Evolutionary conservation across 2,329 filamentous ascomycete genomes (phyloP).

Genomic region (Emergomyces pasteurianus): DNA sequence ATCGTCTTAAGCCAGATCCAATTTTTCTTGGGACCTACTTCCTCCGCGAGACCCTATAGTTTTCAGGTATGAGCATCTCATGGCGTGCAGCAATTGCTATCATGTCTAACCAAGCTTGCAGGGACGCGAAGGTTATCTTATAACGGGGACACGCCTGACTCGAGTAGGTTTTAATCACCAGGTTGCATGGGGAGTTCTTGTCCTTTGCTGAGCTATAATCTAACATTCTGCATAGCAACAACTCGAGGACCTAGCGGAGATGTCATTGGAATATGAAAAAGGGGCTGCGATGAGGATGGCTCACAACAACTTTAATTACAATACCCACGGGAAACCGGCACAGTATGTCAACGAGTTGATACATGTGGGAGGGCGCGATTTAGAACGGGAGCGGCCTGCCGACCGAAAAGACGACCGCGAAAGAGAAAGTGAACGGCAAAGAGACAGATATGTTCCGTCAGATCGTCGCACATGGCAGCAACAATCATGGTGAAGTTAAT

Average conservation of each 20-base stretch:
- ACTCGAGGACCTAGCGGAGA: conserved; percentile 37
- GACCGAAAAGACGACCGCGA: conserved; percentile 4
- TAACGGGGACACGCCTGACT: conserved; percentile 35
- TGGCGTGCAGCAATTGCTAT: conserved; percentile 11
- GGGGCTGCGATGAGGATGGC: conserved; percentile 36
- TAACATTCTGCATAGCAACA: conserved; percentile 27
- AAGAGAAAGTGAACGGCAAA: conserved; percentile 1
- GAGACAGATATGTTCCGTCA: conserved; percentile 1
- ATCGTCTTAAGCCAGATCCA: conserved; percentile 38
- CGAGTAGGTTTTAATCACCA: conserved; percentile 23
- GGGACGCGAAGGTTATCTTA: conserved; percentile 39
- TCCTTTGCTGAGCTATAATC: conserved; percentile 2
- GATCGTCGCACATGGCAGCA: conserved; percentile 8
- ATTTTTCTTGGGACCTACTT: conserved; percentile 37
- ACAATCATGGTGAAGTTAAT: conserved; percentile 9
- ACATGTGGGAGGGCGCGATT: conserved; percentile 22
- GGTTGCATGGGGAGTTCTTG: conserved; percentile 4
- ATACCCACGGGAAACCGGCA: conserved; percentile 18
- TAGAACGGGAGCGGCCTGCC: conserved; percentile 8
- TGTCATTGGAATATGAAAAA: conserved; percentile 37
- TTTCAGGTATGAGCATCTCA: conserved; percentile 29
- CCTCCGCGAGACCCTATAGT: conserved; percentile 35
- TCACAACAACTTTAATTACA: conserved; percentile 7
- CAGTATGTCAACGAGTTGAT: conserved; percentile 35
- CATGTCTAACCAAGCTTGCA: conserved; percentile 16